These are phyloP conservation scores for Ascochyta fabae DNA, from an alignment of 2,329 filamentous ascomycete genomes.

Conservation along the genomic window DNA sequence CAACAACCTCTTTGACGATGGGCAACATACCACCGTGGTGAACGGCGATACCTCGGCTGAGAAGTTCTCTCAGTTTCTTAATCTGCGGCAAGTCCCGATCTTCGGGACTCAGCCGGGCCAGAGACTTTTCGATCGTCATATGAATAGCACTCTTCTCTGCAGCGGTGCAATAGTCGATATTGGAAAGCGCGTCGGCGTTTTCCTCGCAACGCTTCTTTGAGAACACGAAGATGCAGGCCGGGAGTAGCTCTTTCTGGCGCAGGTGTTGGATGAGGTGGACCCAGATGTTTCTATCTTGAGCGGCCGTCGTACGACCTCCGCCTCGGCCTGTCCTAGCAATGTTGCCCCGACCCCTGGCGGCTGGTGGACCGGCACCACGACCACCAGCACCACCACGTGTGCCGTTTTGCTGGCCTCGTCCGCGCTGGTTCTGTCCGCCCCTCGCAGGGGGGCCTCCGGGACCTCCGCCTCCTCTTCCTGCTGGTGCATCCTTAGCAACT, in stretches of 20 bases:
- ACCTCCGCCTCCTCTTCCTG: conserved; percentile 59
- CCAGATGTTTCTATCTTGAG: conserved; percentile 96
- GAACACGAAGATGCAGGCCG: conserved; percentile 97
- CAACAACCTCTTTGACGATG: conserved; percentile 97
- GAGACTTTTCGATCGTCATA: conserved; percentile 95
- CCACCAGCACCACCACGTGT: conserved; percentile 59
- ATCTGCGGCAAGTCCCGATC: conserved; percentile 93
- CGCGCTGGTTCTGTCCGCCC: conserved; percentile 61
- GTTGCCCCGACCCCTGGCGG: conserved; percentile 72
- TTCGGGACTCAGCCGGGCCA: conserved; percentile 88
- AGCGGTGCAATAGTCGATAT: conserved; percentile 92
- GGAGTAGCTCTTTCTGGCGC: conserved; percentile 83
- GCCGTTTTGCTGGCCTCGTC: conserved; percentile 51
- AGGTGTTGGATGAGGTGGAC: conserved; percentile 93
- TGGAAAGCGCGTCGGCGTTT: conserved; percentile 92
- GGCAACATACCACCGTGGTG: conserved; percentile 94
- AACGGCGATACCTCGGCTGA: conserved; percentile 89
- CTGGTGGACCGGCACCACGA: conserved; percentile 62
- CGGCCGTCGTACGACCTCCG: conserved; percentile 84
- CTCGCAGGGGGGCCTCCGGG: conserved; percentile 53
- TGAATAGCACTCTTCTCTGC: conserved; percentile 95
- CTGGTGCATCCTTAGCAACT: conserved; percentile 57
- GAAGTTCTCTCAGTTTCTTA: conserved; percentile 80
- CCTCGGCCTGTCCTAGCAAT: conserved; percentile 88
- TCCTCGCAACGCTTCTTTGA: conserved; percentile 98